Base-by-base conservation (phyloP, 2,329 filamentous ascomycete genomes). In the Fusarium bactridioides region DNA sequence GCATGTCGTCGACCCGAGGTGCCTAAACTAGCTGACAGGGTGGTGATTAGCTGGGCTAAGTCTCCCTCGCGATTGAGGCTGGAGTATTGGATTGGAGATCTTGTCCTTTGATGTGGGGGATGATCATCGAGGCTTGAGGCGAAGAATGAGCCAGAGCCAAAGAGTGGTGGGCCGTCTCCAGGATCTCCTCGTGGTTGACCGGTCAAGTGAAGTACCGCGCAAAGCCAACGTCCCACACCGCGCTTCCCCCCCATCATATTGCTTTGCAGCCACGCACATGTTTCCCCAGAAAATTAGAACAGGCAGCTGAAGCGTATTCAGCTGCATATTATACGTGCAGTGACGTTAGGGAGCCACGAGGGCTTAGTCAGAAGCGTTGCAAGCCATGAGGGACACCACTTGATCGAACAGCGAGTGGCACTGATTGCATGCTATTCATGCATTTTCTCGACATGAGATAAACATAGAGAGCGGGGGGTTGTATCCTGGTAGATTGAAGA, bases 241-340 rank as follows among this genome's bases (percentile, higher is more conserved):
- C 64, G 72, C 74, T 72, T 59, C 74, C 72, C 68, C 62, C 62
- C 51, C 61, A 61, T 59, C n/a, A 72, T 45, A 68, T 66, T 59
- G 72, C 69, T 70, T 63, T 55, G 67, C 73, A 63, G 66, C 70
- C 64, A 65, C 66, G 59, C 62, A 65, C 66, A 74, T 59, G 61
- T 61, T 75, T 75, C 74, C 75, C 75, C 72, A 69, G 72, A 76
- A 76, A 77, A 74, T 63, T 61, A 70, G 69, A 73, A 69, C 73
- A 69, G 61, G 70, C 74, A 77, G 65, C 72, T 74, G 72, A 67
- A 77, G 72, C 64, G 66, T 73, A 69, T 70, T 43, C 55, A 48
- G 51, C 45, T 62, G 48, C 58, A 69, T 61, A 65, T 43, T 44
- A 56, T 50, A 73, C 60, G 67, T 72, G 68, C 53, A 69, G 76